Percentiles rank a stretch among this genome's conserved stretches.
Evolutionary conservation across 148 eudicot species (phyloP).

Genomic region (Nepenthes gracilis): DNA sequence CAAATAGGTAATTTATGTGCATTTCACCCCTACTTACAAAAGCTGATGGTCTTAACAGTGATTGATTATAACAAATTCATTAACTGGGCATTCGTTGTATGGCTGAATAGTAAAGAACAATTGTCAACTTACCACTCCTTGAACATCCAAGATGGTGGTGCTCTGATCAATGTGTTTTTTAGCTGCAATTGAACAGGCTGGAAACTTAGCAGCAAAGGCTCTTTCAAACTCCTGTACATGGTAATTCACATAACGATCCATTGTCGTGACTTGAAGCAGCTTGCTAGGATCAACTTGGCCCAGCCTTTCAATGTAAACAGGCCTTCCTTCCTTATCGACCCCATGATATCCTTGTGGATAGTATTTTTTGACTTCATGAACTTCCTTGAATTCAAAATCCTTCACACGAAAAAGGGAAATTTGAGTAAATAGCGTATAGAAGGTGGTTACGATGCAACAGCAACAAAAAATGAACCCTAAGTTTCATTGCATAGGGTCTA

Average conservation of each 20-base stretch:
- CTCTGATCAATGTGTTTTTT: constrained; percentile 70
- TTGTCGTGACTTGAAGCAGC: constrained; percentile 65
- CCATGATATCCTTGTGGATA: constrained; percentile 94
- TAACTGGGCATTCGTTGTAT: neutral
- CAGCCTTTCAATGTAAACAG: constrained; percentile 68
- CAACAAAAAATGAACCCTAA: neutral
- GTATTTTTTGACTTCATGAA: constrained; percentile 51
- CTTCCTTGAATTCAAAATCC: constrained; percentile 69
- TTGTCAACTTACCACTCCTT: constrained; percentile 61
- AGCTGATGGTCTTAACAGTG: too few relatives aligned
- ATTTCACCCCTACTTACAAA: too few relatives aligned
- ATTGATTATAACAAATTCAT: neutral
- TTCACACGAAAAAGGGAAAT: constrained; percentile 7
- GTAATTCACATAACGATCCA: constrained; percentile 61
- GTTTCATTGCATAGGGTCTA: neutral
- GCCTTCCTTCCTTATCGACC: constrained; percentile 73
- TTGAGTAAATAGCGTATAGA: neutral
- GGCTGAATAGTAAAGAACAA: neutral
- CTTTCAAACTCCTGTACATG: constrained; percentile 80
- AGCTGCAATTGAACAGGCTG: constrained; percentile 74
- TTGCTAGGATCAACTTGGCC: constrained; percentile 63
- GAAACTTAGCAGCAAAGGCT: constrained; percentile 47
- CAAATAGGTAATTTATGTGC: too few relatives aligned
- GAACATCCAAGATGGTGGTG: constrained; percentile 81
- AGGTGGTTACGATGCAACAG: neutral